A percentile compares a stretch with the other conserved stretches of the same genome.
Conservation (phyloP, 2,329 filamentous ascomycete species). For the Colletotrichum musae region DNA sequence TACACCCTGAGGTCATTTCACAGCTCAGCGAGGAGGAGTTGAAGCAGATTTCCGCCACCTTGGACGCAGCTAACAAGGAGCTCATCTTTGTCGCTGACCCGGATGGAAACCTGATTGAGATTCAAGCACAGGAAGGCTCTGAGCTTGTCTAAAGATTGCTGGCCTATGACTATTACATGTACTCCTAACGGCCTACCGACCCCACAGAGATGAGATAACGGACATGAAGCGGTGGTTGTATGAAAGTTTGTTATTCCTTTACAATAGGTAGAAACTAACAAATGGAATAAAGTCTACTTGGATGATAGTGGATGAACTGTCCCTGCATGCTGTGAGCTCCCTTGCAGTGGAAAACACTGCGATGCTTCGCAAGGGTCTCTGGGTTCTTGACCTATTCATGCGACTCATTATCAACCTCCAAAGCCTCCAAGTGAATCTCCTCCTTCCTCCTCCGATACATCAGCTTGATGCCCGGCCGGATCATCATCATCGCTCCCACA, state of each 20-base stretch:
- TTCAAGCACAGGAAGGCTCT: conserved; percentile 42
- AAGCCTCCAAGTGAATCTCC: conserved; percentile 21
- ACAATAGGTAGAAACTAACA: no score
- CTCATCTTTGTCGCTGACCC: conserved; percentile 45
- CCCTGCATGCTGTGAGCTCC: no score
- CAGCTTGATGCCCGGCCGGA: conserved; percentile 7
- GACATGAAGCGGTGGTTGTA: no score
- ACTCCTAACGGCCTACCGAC: no score
- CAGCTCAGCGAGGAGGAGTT: conserved; percentile 38
- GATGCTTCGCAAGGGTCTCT: no score
- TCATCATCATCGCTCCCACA: conserved; percentile 4
- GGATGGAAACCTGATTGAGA: conserved; percentile 47
- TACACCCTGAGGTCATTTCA: conserved; percentile 38
- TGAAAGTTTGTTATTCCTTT: no score
- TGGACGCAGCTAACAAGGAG: conserved; percentile 37
- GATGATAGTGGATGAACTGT: no score
- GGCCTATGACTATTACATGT: background rate
- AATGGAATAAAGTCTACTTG: no score
- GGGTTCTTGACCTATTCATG: background rate
- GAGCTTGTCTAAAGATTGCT: conserved; percentile 16
- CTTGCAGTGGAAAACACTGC: no score
- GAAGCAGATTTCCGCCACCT: conserved; percentile 20
- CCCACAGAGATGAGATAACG: background rate
- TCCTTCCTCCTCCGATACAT: conserved; percentile 12
- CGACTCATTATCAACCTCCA: background rate